Conservation (phyloP, 2,329 filamentous ascomycete species). For the Alternaria triticimaculans region DNA sequence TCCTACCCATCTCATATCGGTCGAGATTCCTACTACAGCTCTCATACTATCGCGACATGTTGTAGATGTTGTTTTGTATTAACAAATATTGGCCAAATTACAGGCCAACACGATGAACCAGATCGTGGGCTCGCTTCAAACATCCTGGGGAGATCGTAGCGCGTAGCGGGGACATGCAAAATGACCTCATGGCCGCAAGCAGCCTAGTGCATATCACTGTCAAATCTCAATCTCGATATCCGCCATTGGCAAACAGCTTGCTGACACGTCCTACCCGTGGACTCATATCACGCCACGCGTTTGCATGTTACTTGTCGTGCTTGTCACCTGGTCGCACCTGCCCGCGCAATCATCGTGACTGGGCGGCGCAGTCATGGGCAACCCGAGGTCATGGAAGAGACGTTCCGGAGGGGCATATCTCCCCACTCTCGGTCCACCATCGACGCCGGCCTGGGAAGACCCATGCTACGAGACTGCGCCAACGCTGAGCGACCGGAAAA, state of each 20-base stretch:
- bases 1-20: not conserved
- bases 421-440: slow-evolving; percentile 20
- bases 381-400: not conserved
- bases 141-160: slow-evolving; percentile 4
- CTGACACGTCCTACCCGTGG: not conserved
- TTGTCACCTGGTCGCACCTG: not conserved
- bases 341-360: not conserved
- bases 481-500: slow-evolving; percentile 15
- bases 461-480: slow-evolving; percentile 16
- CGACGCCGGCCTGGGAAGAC: slow-evolving; percentile 4
- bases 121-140: slow-evolving; percentile 7
- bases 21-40: not conserved
- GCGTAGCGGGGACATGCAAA: not conserved
- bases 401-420: slow-evolving; percentile 6
- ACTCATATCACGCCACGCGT: not conserved
- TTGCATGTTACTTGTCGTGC: not conserved
- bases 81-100: not conserved
- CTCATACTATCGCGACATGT: not conserved
- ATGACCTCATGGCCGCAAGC: not conserved
- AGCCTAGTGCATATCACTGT: slow-evolving; percentile 1
- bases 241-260: not conserved
- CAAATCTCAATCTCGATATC: not conserved
- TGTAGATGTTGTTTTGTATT: not conserved
- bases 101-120: not conserved
- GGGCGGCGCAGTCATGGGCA: not conserved